phyloP scores from a whole-genome alignment of 495 filamentous ascomycete genomes.

The Pseudoneurospora amorphoporcata region DNA sequence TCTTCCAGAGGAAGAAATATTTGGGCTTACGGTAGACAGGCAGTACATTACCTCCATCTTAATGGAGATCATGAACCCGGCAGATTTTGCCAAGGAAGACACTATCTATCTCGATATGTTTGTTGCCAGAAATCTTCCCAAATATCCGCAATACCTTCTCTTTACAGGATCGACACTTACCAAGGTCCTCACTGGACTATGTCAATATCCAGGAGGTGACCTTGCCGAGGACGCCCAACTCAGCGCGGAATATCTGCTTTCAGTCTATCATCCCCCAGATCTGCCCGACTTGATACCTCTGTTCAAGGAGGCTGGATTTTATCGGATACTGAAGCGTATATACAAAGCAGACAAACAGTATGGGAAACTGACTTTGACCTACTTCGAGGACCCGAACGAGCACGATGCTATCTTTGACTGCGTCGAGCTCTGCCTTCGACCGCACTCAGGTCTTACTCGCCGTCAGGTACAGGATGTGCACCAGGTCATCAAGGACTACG shows the following conservation, averaged over 20 bases:
- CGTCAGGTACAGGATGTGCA: conserved; percentile 70
- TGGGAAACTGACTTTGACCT: conserved; percentile 64
- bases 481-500: conserved; percentile 56
- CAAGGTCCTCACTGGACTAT: conserved; percentile 70
- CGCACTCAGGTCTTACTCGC: conserved; percentile 56
- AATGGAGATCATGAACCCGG: conserved; percentile 71
- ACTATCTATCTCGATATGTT: conserved; percentile 97
- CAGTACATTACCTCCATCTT: conserved; percentile 86
- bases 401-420: conserved; percentile 64
- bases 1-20: conserved; percentile 51
- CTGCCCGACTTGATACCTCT: conserved; percentile 61
- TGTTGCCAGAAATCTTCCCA: conserved; percentile 87
- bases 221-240: conserved; percentile 91
- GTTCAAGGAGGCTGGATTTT: conserved; percentile 75
- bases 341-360: conserved; percentile 76
- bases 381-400: conserved; percentile 77
- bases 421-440: conserved; percentile 68
- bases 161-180: conserved; percentile 78
- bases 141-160: conserved; percentile 91
- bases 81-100: conserved; percentile 64
- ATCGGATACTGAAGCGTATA: conserved; percentile 84
- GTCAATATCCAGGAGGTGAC: conserved; percentile 68
- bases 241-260: conserved; percentile 89
- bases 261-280: conserved; percentile 84
- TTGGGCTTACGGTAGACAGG: conserved; percentile 68